Evolutionary conservation across 2,329 filamentous ascomycete genomes (phyloP), one percentile per base, ranked within the genome.

Genomic region (Trichoderma harzianum): DNA sequence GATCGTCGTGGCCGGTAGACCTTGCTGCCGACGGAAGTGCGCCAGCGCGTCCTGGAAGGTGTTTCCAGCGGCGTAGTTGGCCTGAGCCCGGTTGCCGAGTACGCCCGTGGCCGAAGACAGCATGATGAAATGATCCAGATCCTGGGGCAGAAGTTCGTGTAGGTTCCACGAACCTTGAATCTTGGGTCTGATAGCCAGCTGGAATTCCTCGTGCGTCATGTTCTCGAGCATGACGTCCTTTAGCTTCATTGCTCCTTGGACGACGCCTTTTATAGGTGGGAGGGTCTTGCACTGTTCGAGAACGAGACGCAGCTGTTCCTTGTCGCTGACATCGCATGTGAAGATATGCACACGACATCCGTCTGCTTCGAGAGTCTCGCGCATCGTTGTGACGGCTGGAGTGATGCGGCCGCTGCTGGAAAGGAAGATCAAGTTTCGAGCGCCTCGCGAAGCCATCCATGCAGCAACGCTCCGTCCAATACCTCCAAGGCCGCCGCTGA

Each of bases 21-120:
- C 68, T 36, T 55, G 43, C 21, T 43, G 51, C 39, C 32, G 60
- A 12, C 76, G 73, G 51, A 74, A 68, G 14, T 63, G 72, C 2
- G 74, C 74, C 5, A 78, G 70, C 8, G 74, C 72, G 32, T 78
- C 77, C 12, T 80, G 78, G 75, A 78, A 82, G 0, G 77, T 73
- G 43, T 77, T 76, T 12, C 77, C 79, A 0, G 80, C 79, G 0
- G 80, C 74, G 72, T 86, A 86, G 73, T 83, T 84, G 58, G 78
- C 76, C 61, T 84, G 82, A 1, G 74, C 76, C 6, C 76, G 72
- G 21, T 78, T 77, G 0, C 81, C 82, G 5, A 80, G 66, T 7
- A 82, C 73, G 14, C 78, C 78, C 0, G 76, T 75, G 26, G 79
- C 71, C 10, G 82, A 84, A 7, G 80, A 80, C 1, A 80, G 73